Evolutionary conservation across 176 grass and related monocot genomes (phyloP), one percentile per base, ranked within the genome.

Genomic region (Calamus simplicifolius): DNA sequence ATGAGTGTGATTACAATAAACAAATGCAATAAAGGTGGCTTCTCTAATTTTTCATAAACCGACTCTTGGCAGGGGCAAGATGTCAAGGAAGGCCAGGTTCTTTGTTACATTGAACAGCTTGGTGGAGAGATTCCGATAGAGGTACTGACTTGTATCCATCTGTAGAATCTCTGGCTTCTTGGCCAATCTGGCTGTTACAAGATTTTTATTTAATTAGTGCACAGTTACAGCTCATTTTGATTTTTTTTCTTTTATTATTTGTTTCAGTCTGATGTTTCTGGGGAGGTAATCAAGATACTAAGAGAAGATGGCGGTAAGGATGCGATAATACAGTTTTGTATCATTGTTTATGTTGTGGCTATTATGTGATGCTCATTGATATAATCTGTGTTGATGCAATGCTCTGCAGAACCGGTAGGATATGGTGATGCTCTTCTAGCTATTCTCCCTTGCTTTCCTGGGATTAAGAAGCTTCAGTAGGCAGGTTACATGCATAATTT

Each of bases 61-160:
- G 2, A 26, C 61, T 16, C 35, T 64, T 70, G 17, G 57, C 13
- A 71, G 69, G 60, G 51, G 25, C 57, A 71, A 71, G 53, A 52
- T 15, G 57, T 61, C 1, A 71, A 61, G 69, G 57, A 71, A 52
- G 69, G 57, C 18, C 56, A 71, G 60, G 27, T 61, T 17, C 57
- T 71, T 60, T 71, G 69, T 52, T 71, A 71, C 26, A 71, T 61
- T 52, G 69, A 71, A 71, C 69, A 71, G 28, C 25, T 71, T 52
- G 57, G 57, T 71, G 57, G 69, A 27, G 69, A 71, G 48, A 61
- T 52, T 29, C 69, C 69, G 1, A 29, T 71, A 25, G 56, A 61
- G 69, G 69, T 71, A 71, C 10, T 52, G 21, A 3, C 57, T 10
- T 31, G 17, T 19, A 29, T 35, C 31, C 31, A 35, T 35, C 8